These are phyloP conservation scores for Chaetomium sp. DNA, from an alignment of 2,329 filamentous ascomycete genomes.

Conservation along the genomic window DNA sequence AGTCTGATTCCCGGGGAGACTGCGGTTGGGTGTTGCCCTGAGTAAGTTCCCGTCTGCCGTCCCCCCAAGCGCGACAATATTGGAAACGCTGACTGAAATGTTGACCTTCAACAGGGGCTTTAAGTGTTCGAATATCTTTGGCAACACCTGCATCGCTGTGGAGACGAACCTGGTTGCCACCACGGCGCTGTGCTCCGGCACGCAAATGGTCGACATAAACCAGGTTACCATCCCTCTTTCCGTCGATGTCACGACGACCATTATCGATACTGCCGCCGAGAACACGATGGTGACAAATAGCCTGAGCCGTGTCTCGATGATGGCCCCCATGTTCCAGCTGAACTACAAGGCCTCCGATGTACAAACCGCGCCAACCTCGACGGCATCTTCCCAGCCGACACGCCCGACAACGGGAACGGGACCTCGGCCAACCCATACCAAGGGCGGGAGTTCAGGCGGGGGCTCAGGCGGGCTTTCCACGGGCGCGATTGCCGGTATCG, in stretches of 20 bases:
- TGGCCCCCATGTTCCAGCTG: conserved; percentile 9
- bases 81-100: background rate
- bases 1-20: conserved; percentile 3
- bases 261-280: background rate
- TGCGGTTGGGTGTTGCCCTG: conserved; percentile 7
- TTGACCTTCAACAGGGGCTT: background rate
- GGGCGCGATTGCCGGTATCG: background rate
- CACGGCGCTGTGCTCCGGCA: background rate
- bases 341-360: conserved; percentile 4
- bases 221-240: background rate
- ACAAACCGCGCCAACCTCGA: background rate
- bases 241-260: background rate
- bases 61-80: background rate
- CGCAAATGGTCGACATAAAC: background rate
- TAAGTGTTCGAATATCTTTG: background rate
- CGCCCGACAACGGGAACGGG: too few relatives aligned
- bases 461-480: background rate
- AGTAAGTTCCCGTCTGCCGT: background rate
- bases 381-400: background rate
- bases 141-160: conserved; percentile 4
- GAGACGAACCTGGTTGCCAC: background rate
- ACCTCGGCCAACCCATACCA: background rate
- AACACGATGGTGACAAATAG: background rate
- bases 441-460: background rate
- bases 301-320: background rate